phyloP scores from a whole-genome alignment of 129 eudicot species.

The Flaveria sonorensis region DNA sequence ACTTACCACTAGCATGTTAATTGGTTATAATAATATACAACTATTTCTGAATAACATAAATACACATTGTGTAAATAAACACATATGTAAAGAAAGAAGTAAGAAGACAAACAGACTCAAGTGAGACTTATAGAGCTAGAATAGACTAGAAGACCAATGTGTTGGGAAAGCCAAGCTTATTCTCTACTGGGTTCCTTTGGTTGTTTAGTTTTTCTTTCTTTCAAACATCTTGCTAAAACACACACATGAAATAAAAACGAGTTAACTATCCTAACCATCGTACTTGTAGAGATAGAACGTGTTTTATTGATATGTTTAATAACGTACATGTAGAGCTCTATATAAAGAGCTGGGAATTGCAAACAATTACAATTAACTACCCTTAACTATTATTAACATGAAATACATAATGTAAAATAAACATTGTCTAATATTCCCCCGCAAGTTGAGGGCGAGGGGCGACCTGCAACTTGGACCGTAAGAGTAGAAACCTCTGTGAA shows the following conservation, averaged over 20 bases:
- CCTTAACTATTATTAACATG: no score
- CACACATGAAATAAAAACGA: not conserved
- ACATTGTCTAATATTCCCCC: no score
- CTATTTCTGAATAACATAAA: not conserved
- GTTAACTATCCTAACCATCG: not conserved
- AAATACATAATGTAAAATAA: no score
- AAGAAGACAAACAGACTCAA: not conserved
- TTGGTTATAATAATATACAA: not conserved
- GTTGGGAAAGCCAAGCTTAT: not conserved
- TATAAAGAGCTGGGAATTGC: no score
- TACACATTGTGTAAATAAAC: not conserved
- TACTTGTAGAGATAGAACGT: no score
- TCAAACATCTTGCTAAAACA: not conserved
- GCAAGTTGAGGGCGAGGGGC: no score
- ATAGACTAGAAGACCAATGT: conserved; percentile 7
- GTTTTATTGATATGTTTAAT: no score
- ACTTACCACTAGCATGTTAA: not conserved
- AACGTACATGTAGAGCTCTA: no score
- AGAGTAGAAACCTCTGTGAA: no score
- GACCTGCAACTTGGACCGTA: no score
- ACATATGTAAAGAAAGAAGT: not conserved
- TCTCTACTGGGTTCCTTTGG: not conserved
- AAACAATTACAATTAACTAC: no score
- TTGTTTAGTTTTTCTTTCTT: not conserved
- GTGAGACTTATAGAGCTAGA: not conserved